Conservation (phyloP, 2,329 filamentous ascomycete species). For the Emmonsiellopsis sp. region DNA sequence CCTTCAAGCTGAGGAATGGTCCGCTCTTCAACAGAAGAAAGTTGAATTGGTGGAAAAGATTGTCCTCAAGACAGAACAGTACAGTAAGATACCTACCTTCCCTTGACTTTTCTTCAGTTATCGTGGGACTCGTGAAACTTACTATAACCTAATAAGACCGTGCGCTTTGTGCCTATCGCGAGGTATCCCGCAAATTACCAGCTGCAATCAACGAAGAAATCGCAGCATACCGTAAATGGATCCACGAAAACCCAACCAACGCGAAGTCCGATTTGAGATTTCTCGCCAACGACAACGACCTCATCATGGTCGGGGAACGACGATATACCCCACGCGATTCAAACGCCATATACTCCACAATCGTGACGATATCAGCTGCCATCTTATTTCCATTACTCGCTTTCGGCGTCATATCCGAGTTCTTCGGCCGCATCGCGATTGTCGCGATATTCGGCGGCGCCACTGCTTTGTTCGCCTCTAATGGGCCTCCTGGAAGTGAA, state of each 20-base stretch:
- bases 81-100: conserved; percentile 39
- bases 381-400: conserved; percentile 51
- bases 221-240: conserved; percentile 44
- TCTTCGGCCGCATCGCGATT: conserved; percentile 50
- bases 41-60: conserved; percentile 47
- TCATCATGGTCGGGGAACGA: conserved; percentile 21
- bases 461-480: conserved; percentile 32
- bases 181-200: conserved; percentile 37
- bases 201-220: conserved; percentile 41
- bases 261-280: conserved; percentile 45
- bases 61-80: conserved; percentile 52
- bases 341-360: conserved; percentile 27
- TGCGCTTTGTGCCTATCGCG: conserved; percentile 38
- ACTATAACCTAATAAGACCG: conserved; percentile 22
- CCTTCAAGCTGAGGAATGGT: conserved; percentile 41
- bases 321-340: conserved; percentile 10
- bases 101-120: not conserved
- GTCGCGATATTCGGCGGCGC: conserved; percentile 45
- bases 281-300: conserved; percentile 42
- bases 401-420: conserved; percentile 49
- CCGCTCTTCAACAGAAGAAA: conserved; percentile 45
- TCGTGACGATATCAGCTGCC: conserved; percentile 41
- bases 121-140: conserved; percentile 4
- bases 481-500: conserved; percentile 26
- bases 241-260: conserved; percentile 43